Evolutionary conservation across 805 yeast species (phyloP).

Genomic region (Kazachstania africana): DNA sequence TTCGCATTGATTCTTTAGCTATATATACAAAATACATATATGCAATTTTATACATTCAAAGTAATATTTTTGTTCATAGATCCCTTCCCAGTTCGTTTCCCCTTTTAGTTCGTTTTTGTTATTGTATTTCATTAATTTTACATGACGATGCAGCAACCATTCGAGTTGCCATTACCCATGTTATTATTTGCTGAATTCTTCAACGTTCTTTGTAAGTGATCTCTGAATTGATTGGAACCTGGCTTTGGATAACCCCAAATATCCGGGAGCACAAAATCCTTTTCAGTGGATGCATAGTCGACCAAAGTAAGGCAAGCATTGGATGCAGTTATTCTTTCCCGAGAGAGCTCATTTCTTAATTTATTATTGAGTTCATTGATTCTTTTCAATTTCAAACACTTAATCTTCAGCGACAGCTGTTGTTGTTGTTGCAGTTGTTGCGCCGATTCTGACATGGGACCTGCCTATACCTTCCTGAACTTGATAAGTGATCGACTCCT

Average conservation of each 20-base stretch:
- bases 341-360: slow-evolving; percentile 37
- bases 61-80: too few species aligned
- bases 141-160: slow-evolving; percentile 28
- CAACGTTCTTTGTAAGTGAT: slow-evolving; percentile 5
- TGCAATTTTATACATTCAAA: neutral
- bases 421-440: too few species aligned
- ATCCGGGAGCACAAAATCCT: slow-evolving; percentile 30
- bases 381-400: slow-evolving; percentile 47
- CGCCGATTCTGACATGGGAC: too few species aligned
- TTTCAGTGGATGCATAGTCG: slow-evolving; percentile 25
- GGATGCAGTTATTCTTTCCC: slow-evolving; percentile 54
- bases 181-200: neutral
- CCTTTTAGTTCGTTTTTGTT: too few species aligned
- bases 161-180: slow-evolving; percentile 2
- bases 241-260: slow-evolving; percentile 30
- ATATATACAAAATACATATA: slow-evolving; percentile 10
- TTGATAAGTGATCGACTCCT: too few species aligned
- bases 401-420: slow-evolving; percentile 32
- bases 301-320: slow-evolving; percentile 42
- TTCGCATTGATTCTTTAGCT: neutral
- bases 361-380: slow-evolving; percentile 45
- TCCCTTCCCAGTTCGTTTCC: too few species aligned
- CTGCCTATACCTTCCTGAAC: too few species aligned
- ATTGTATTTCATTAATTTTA: too few species aligned
- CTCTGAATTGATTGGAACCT: slow-evolving; percentile 30